These are phyloP conservation scores for Clonostachys sp. DNA, from an alignment of 2,329 filamentous ascomycete species.

Conservation along the genomic window DNA sequence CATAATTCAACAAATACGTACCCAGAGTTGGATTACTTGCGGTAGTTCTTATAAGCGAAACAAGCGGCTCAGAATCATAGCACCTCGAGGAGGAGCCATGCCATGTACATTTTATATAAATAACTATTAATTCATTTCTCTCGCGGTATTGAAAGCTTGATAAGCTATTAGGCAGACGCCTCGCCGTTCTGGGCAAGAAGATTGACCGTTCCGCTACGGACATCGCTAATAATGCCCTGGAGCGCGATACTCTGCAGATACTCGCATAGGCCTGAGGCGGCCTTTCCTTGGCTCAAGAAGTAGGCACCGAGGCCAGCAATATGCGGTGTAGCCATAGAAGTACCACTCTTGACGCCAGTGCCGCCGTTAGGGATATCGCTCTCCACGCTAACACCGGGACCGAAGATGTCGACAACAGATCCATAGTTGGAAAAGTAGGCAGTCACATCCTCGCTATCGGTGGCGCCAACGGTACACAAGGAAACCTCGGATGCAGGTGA, in stretches of 20 bases:
- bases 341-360: slow-evolving; percentile 38
- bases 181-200: slow-evolving; percentile 97
- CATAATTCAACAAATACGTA: no score
- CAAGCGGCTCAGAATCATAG: no score
- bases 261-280: slow-evolving; percentile 27
- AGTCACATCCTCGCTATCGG: slow-evolving; percentile 29
- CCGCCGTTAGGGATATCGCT: slow-evolving; percentile 40
- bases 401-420: slow-evolving; percentile 38
- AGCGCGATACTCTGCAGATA: slow-evolving; percentile 59
- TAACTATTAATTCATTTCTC: no score
- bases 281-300: slow-evolving; percentile 44
- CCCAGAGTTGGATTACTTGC: no score
- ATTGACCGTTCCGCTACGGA: slow-evolving; percentile 73
- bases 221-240: slow-evolving; percentile 27
- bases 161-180: no score
- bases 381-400: slow-evolving; percentile 40
- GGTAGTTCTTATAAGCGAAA: no score
- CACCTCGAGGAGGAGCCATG: no score
- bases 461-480: slow-evolving; percentile 45
- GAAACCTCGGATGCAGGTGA: slow-evolving; percentile 42
- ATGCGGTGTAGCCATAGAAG: slow-evolving; percentile 58
- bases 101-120: no score
- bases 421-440: slow-evolving; percentile 50
- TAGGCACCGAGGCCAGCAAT: slow-evolving; percentile 60
- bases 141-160: no score